Evolutionary conservation across 106 monocot genomes (phyloP).

Genomic region (Apostasia shenzhenica): DNA sequence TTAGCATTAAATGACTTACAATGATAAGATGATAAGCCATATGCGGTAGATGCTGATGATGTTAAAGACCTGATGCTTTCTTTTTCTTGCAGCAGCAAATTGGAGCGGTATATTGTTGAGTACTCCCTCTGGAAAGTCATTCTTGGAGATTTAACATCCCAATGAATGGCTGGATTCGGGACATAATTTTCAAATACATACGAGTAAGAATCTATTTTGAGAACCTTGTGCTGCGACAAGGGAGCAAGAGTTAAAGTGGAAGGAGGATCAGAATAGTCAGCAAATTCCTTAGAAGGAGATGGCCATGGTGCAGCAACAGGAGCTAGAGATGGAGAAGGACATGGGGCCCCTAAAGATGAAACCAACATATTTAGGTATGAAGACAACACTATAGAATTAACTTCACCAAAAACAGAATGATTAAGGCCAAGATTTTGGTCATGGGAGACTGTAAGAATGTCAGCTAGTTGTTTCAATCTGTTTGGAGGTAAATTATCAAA

Average conservation of each 20-base stretch:
- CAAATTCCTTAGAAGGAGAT: not conserved
- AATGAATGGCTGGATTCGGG: slow-evolving; percentile 8
- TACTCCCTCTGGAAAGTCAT: slow-evolving; percentile 11
- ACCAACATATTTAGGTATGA: slow-evolving; percentile 58
- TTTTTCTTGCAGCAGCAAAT: slow-evolving; percentile 4
- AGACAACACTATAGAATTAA: slow-evolving; percentile 49
- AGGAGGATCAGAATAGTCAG: slow-evolving; percentile 4
- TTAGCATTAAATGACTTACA: not conserved
- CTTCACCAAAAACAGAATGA: slow-evolving; percentile 67
- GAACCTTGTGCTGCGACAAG: not conserved
- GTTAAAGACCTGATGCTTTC: slow-evolving; percentile 11
- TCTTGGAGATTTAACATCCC: slow-evolving; percentile 1
- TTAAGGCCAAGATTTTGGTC: slow-evolving; percentile 56
- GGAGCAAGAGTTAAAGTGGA: slow-evolving; percentile 11
- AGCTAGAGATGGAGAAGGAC: slow-evolving; percentile 37
- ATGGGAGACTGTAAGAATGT: slow-evolving; percentile 37
- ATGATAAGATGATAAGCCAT: too few species aligned
- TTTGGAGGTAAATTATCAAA: slow-evolving; percentile 42
- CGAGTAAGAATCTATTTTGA: not conserved
- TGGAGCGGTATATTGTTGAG: slow-evolving; percentile 5
- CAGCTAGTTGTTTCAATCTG: slow-evolving; percentile 62
- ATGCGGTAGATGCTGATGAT: not conserved
- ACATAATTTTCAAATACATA: slow-evolving; percentile 16
- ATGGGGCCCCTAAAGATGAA: slow-evolving; percentile 25
- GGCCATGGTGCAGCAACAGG: slow-evolving; percentile 11